Evolutionary conservation across 768 basidiomycete genomes (phyloP), one percentile per base, ranked within the genome.

Genomic region (Suillus cothurnatus): DNA sequence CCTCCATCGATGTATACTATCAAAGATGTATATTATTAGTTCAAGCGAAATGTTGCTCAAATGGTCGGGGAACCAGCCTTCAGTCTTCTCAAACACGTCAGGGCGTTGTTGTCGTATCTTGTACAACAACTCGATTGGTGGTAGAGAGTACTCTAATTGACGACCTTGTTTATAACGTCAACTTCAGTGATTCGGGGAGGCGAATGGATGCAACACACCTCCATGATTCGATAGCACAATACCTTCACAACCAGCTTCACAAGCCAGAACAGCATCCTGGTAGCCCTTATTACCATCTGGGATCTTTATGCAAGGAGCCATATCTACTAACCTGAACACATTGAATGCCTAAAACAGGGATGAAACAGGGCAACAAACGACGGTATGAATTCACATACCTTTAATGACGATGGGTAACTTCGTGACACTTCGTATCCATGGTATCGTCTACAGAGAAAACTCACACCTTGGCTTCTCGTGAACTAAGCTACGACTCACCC

Each of bases 161-260:
- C 94, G 85, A 49, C 91, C 90, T 70, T 58, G 49, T 38, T 62
- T 23, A 64, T 39, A 62, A 31, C 58, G 17, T 61, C 45, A 50
- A 41, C 14, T 7, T 60, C 43, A 26, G 23, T 17, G 34, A 28
- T 55, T 49, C 52, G 6, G 36, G 19, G 57, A 55, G 28, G 3
- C 12, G 4, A 31, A 21, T 12, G 31, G 9, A 31, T 52, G 19
- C 49, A 52, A 19, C 78, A 68, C 71, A 84, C 93, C 96, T 63
- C 96, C 96, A 70, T 98, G 96, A 69, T 98, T 98, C 0, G 91
- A 93, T 11, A 98, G 78, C 63, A 96, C 81, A 67, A 98, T 94
- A 6, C 92, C 96, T 64, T 96, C 89, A 21, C 93, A 89, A 15
- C 94, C 93, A 36, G 90, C 85, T 66, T 95, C 88, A 21, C 85